Evolutionary conservation across 345 rosid species (phyloP).

Genomic region (Bretschneidera sinensis): DNA sequence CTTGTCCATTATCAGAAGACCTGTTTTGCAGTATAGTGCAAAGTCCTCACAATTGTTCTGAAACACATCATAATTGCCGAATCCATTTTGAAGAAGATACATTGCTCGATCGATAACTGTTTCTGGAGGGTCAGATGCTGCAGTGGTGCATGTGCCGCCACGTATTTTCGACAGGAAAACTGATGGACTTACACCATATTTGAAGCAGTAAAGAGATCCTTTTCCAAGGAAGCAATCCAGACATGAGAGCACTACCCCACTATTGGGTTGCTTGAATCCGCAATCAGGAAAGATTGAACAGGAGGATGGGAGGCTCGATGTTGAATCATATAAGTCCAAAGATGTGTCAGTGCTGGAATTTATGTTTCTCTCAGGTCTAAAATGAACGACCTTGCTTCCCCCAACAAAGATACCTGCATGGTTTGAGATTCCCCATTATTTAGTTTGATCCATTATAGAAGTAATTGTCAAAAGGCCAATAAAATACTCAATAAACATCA

Average conservation of each 20-base stretch:
- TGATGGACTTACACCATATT: slow-evolving; percentile 63
- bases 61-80: slow-evolving; percentile 80
- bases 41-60: slow-evolving; percentile 95
- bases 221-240: slow-evolving; percentile 81
- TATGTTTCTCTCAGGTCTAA: slow-evolving; percentile 58
- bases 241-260: slow-evolving; percentile 87
- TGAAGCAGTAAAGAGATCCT: slow-evolving; percentile 75
- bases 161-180: slow-evolving; percentile 72
- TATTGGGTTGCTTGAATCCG: slow-evolving; percentile 72
- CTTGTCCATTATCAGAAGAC: slow-evolving; percentile 65
- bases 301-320: slow-evolving; percentile 35
- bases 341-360: slow-evolving; percentile 34
- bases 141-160: slow-evolving; percentile 92
- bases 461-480: not conserved
- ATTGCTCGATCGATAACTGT: slow-evolving; percentile 78
- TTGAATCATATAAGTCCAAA: slow-evolving; percentile 35
- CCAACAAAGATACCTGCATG: slow-evolving; percentile 84
- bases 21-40: slow-evolving; percentile 90
- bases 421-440: slow-evolving; percentile 10
- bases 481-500: not conserved
- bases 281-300: slow-evolving; percentile 82
- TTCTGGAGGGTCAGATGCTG: slow-evolving; percentile 56
- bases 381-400: slow-evolving; percentile 97
- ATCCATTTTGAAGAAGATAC: slow-evolving; percentile 97
- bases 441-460: slow-evolving; percentile 10